A percentile compares a stretch with the other conserved stretches of the same genome.
Conservation (phyloP, 192 early-diverging fungal species). For the Coemansia sp. region DNA sequence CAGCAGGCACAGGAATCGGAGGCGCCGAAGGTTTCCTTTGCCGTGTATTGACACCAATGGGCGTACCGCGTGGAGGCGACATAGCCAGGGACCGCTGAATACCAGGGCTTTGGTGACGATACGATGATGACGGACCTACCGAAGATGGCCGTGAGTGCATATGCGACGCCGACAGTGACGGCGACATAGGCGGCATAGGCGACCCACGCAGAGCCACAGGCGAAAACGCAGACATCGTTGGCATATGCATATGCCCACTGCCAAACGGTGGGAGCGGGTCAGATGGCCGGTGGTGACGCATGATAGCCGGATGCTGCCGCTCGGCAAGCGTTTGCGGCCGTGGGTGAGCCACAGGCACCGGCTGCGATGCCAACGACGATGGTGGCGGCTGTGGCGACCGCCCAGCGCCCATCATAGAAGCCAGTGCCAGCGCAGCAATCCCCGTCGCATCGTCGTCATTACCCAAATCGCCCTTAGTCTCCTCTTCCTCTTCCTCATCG, state of each 20-base stretch:
- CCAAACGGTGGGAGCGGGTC: not conserved
- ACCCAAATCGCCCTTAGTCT: not conserved
- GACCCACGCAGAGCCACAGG: constrained; percentile 19
- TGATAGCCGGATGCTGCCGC: constrained; percentile 1
- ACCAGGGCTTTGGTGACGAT: constrained; percentile 2
- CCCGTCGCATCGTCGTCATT: constrained; percentile 46
- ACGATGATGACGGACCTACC: constrained; percentile 25
- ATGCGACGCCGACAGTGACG: not conserved
- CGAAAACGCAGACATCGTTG: constrained; percentile 27
- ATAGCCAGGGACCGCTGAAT: constrained; percentile 10
- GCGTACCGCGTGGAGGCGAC: constrained; percentile 1
- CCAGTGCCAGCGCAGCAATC: constrained; percentile 48
- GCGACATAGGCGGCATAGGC: constrained; percentile 10
- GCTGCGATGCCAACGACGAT: not conserved
- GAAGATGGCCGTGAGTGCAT: constrained; percentile 33
- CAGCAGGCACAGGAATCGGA: not conserved
- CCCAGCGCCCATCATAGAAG: constrained; percentile 45
- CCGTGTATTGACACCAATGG: not conserved
- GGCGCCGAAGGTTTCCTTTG: constrained; percentile 41
- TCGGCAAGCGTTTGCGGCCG: constrained; percentile 11
- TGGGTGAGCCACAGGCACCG: constrained; percentile 1
- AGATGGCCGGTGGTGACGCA: not conserved
- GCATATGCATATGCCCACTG: not conserved
- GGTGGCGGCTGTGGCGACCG: constrained; percentile 4
- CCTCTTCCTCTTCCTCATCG: not conserved